Conservation (phyloP, 169 alveolate genomes). For the Cryptosporidium parvum region DNA sequence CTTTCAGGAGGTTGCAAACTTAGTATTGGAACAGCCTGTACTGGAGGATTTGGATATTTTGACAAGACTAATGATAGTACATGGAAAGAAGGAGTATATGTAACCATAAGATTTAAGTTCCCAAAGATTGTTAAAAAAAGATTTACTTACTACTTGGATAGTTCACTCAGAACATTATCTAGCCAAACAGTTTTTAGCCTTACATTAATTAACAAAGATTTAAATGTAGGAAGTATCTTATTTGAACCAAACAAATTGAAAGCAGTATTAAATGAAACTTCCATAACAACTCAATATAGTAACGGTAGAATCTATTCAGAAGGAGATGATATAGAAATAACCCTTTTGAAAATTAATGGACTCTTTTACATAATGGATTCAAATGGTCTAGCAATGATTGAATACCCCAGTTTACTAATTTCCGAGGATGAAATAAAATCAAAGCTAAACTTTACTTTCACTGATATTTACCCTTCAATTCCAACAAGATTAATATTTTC, state of each 20-base stretch:
- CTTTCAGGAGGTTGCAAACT: slow-evolving; percentile 45
- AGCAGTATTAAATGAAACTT: slow-evolving; percentile 16
- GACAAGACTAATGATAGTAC: neutral
- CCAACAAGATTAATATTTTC: slow-evolving; percentile 32
- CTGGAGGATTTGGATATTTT: slow-evolving; percentile 69
- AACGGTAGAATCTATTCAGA: slow-evolving; percentile 22
- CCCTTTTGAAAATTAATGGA: slow-evolving; percentile 38
- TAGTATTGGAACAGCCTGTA: slow-evolving; percentile 40
- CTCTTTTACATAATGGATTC: slow-evolving; percentile 59
- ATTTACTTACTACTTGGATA: slow-evolving; percentile 50
- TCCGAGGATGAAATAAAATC: slow-evolving; percentile 31
- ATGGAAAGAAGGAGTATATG: slow-evolving; percentile 61
- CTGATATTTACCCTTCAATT: slow-evolving; percentile 47
- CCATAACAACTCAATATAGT: slow-evolving; percentile 29
- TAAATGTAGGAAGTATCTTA: slow-evolving; percentile 43
- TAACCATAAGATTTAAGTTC: slow-evolving; percentile 23
- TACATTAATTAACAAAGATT: neutral
- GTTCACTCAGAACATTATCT: slow-evolving; percentile 34
- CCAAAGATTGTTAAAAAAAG: slow-evolving; percentile 30
- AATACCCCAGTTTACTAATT: slow-evolving; percentile 46
- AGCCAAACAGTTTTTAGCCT: slow-evolving; percentile 30
- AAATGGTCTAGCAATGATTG: slow-evolving; percentile 48
- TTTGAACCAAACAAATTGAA: slow-evolving; percentile 24
- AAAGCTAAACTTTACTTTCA: slow-evolving; percentile 41
- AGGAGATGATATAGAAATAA: slow-evolving; percentile 40